Evolutionary conservation across 2,329 filamentous ascomycete genomes (phyloP), one percentile per base, ranked within the genome.

Genomic region (Dendryphion nanum): DNA sequence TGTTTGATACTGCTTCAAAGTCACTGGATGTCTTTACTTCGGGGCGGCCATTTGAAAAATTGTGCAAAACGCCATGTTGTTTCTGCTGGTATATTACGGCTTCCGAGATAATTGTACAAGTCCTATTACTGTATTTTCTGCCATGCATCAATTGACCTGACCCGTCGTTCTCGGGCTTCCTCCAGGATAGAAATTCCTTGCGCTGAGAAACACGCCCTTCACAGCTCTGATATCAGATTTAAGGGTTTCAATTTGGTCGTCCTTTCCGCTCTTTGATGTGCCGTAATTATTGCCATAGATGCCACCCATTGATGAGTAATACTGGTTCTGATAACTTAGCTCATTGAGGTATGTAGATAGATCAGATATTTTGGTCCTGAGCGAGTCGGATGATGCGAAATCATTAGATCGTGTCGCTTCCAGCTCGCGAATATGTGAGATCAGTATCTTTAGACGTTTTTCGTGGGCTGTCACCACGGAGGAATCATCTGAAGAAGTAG

Each of bases 211-310:
- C 8, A 88, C 78, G 1, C 87, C 87, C 70, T 94, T 94, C 29
- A 93, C 79, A 40, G 85, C 77, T 47, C 87, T 72, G 35, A 94
- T 90, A 44, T 84, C 86, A 47, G 81, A 81, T 67, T 86, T 86
- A 15, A 86, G 74, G 57, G 78, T 81, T 46, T 80, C 80, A 52
- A 89, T 82, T 65, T 86, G 84, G 63, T 91, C 86, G 18, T 76
- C 72, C 48, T 76, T 73, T 44, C 81, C 76, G 19, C 77, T 76
- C 51, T 81, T 81, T 34, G 66, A 64, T 13, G 53, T 23, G 4
- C 58, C 58, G 30, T 53, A 61, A 28, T 47, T 53, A 21, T 47
- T 40, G 29, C 53, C 53, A 37, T 64, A 64, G 7, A 64, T 48
- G 62, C 71, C 64, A 12, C 45, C 46, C 42, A 53, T 53, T 14